A percentile compares a stretch with the other conserved stretches of the same genome.
Conservation (phyloP, 2,329 filamentous ascomycete genomes). For the Aureobasidium leucospermi region DNA sequence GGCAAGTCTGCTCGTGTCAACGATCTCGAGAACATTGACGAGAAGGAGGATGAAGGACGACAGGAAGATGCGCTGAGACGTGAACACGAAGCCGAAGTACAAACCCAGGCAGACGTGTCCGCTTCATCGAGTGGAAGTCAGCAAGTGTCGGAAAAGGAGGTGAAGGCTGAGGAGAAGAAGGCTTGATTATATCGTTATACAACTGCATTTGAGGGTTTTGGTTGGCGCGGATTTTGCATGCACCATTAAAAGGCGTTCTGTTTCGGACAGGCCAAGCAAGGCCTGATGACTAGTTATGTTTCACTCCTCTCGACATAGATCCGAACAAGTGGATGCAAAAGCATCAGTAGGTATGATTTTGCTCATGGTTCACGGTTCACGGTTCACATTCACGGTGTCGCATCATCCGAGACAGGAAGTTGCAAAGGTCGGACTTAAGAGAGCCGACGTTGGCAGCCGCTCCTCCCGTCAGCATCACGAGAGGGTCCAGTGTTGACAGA, state of each 20-base stretch:
- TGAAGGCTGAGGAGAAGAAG: slow-evolving; percentile 9
- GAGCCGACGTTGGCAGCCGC: slow-evolving; percentile 1
- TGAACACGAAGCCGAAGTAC: slow-evolving; percentile 21
- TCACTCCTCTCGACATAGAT: slow-evolving; percentile 3
- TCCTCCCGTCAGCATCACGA: background rate
- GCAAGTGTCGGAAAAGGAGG: background rate
- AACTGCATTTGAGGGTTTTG: slow-evolving; percentile 1
- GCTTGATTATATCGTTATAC: background rate
- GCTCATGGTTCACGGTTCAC: background rate
- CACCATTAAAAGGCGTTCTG: slow-evolving; percentile 5
- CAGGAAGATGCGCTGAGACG: slow-evolving; percentile 23
- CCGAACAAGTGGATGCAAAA: background rate
- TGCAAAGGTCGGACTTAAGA: background rate
- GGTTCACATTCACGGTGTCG: background rate
- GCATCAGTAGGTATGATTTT: background rate
- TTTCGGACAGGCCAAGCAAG: background rate
- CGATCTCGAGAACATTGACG: slow-evolving; percentile 88
- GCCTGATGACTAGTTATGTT: background rate
- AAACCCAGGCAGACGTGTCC: background rate
- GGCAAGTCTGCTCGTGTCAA: slow-evolving; percentile 44
- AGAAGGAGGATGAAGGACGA: slow-evolving; percentile 62
- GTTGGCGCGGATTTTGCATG: background rate
- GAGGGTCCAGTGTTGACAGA: slow-evolving; percentile 4
- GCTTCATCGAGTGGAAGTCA: background rate
- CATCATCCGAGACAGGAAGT: background rate